These are phyloP conservation scores for Suillus decipiens DNA, from an alignment of 768 basidiomycete genomes.

Conservation along the genomic window DNA sequence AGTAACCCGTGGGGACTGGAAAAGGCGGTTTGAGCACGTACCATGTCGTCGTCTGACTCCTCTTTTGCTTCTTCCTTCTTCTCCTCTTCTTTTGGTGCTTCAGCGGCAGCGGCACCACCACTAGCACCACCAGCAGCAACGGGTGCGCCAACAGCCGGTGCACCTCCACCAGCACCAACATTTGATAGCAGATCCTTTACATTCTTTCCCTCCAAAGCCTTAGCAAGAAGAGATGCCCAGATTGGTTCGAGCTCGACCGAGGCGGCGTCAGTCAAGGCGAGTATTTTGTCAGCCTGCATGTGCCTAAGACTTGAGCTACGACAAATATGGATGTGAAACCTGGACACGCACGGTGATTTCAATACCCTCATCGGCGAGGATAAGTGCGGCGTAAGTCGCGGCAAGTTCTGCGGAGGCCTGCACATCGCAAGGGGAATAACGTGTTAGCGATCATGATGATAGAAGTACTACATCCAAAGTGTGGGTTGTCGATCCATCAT, in stretches of 20 bases:
- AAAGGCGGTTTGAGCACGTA: conserved; percentile 35
- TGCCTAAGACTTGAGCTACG: conserved; percentile 10
- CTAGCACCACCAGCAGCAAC: conserved; percentile 54
- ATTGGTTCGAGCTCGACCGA: conserved; percentile 89
- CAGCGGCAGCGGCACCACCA: conserved; percentile 58
- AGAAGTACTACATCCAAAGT: conserved; percentile 15
- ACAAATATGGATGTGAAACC: neutral
- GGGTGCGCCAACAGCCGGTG: conserved; percentile 64
- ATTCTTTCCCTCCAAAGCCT: conserved; percentile 97
- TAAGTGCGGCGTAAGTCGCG: conserved; percentile 94
- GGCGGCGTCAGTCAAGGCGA: conserved; percentile 82
- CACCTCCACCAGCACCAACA: conserved; percentile 91
- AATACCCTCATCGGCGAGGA: conserved; percentile 95
- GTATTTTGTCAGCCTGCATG: conserved; percentile 86
- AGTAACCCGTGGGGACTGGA: conserved; percentile 3
- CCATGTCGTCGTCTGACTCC: conserved; percentile 91
- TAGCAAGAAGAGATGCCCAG: conserved; percentile 96
- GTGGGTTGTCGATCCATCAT: conserved; percentile 23
- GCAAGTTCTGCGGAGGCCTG: conserved; percentile 78
- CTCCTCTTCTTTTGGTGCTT: conserved; percentile 70
- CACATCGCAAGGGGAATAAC: neutral
- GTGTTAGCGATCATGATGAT: conserved; percentile 18
- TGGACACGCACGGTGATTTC: conserved; percentile 87
- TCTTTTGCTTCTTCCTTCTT: conserved; percentile 86
- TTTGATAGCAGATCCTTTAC: conserved; percentile 94